Evolutionary conservation across 2,329 filamentous ascomycete species (phyloP).

Genomic region (Pezicula rhizophila): DNA sequence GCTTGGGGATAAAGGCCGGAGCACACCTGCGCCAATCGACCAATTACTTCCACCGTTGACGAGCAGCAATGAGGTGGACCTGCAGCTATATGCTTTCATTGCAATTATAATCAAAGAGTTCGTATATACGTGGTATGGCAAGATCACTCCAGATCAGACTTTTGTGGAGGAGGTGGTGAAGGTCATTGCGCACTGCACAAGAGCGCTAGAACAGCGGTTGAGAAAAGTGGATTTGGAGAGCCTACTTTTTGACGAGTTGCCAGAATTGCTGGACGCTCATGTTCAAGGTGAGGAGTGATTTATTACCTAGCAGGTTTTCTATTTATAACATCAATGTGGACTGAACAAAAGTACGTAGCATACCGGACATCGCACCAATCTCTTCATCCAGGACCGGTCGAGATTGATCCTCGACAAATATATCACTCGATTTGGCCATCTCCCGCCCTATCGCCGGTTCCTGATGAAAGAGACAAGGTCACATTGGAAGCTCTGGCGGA

Average conservation of each 20-base stretch:
- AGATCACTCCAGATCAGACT: slow-evolving; percentile 82
- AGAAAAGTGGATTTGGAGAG: slow-evolving; percentile 77
- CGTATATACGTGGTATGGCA: slow-evolving; percentile 87
- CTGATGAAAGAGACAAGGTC: slow-evolving; percentile 41
- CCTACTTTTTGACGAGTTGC: slow-evolving; percentile 80
- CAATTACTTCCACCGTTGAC: slow-evolving; percentile 85
- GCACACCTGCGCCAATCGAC: slow-evolving; percentile 57
- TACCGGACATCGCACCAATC: slow-evolving; percentile 63
- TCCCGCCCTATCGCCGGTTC: slow-evolving; percentile 73
- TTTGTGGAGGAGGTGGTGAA: slow-evolving; percentile 86
- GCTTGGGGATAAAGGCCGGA: slow-evolving; percentile 49
- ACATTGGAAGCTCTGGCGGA: slow-evolving; percentile 56
- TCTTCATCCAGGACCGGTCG: slow-evolving; percentile 51
- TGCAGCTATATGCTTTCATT: slow-evolving; percentile 88
- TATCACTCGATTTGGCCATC: slow-evolving; percentile 83
- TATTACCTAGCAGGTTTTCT: slow-evolving; percentile 15
- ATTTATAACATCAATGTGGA: not conserved
- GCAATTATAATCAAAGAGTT: slow-evolving; percentile 86
- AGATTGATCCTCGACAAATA: slow-evolving; percentile 57
- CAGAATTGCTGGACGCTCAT: slow-evolving; percentile 74
- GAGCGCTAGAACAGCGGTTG: slow-evolving; percentile 78
- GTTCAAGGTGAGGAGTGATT: slow-evolving; percentile 56
- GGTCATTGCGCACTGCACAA: slow-evolving; percentile 86
- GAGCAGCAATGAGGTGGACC: slow-evolving; percentile 87
- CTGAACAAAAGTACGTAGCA: slow-evolving; percentile 40